Percentiles rank a stretch among this genome's conserved stretches.
These are phyloP conservation scores for Aulographum hederae DNA, from an alignment of 2,329 filamentous ascomycete species.

Conservation along the genomic window DNA sequence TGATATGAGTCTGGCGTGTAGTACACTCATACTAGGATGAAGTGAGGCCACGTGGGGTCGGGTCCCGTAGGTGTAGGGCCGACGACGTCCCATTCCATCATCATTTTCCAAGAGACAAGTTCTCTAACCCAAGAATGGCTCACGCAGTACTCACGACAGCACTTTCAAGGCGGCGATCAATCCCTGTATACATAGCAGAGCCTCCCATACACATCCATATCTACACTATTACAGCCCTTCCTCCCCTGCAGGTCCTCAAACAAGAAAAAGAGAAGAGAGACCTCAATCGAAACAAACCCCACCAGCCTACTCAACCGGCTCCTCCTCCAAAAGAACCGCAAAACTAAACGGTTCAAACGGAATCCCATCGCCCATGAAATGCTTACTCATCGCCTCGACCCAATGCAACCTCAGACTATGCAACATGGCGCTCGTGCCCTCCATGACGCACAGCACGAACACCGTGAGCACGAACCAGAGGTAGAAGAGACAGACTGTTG, in stretches of 20 bases:
- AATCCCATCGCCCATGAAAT: conserved; percentile 80
- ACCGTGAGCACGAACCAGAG: conserved; percentile 80
- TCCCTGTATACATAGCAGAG: too few relatives aligned
- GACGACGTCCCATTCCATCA: too few relatives aligned
- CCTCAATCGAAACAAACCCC: too few relatives aligned
- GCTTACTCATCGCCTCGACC: conserved; percentile 97
- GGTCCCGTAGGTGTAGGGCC: too few relatives aligned
- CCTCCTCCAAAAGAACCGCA: conserved; percentile 66
- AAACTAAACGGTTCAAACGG: conserved; percentile 85
- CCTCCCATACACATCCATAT: background rate
- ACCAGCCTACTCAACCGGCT: conserved; percentile 30
- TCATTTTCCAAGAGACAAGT: too few relatives aligned
- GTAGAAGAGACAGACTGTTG: conserved; percentile 67
- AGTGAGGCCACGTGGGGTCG: too few relatives aligned
- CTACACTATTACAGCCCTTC: background rate
- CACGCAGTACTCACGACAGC: too few relatives aligned
- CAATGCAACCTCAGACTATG: conserved; percentile 82
- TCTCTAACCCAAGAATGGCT: too few relatives aligned
- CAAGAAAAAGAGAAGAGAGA: background rate
- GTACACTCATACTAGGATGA: too few relatives aligned
- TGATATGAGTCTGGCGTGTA: too few relatives aligned
- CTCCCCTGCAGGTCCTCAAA: too few relatives aligned
- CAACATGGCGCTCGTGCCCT: conserved; percentile 90
- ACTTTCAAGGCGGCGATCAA: too few relatives aligned
- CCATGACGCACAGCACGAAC: conserved; percentile 77